Conservation (phyloP, 306 rosid genomes). For the Casuarina cunninghamiana region DNA sequence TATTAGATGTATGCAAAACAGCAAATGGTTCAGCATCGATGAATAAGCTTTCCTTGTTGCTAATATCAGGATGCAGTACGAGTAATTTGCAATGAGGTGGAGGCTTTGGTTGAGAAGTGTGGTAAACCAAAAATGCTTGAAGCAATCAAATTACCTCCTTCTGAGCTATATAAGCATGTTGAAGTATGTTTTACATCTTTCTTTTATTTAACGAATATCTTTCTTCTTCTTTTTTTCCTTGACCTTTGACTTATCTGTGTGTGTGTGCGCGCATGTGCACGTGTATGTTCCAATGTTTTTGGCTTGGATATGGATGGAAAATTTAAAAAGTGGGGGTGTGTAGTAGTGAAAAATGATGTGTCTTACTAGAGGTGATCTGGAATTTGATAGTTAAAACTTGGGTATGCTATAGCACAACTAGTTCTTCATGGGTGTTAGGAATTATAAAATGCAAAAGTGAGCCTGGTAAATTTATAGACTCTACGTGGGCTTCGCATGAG, state of each 20-base stretch:
- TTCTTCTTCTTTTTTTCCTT: background rate
- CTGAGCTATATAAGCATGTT: conserved; percentile 72
- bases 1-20: conserved; percentile 1
- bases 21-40: conserved; percentile 10
- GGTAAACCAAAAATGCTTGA: conserved; percentile 95
- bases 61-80: conserved; percentile 78
- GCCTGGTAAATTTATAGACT: no score
- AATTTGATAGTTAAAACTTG: background rate
- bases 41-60: conserved; percentile 34
- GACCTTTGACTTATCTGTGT: no score
- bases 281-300: background rate
- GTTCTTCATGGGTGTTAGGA: no score
- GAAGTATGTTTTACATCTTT: conserved; percentile 58
- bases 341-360: background rate
- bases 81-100: conserved; percentile 83
- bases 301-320: background rate
- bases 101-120: conserved; percentile 78
- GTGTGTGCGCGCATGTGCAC: no score
- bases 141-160: conserved; percentile 91
- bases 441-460: no score
- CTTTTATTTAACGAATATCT: background rate
- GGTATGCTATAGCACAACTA: background rate
- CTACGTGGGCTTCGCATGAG: no score
- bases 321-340: background rate
- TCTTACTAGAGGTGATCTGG: background rate